A percentile compares a stretch with the other conserved stretches of the same genome.
phyloP scores from a whole-genome alignment of 2,329 filamentous ascomycete genomes.

The Sarocladium kiliense region DNA sequence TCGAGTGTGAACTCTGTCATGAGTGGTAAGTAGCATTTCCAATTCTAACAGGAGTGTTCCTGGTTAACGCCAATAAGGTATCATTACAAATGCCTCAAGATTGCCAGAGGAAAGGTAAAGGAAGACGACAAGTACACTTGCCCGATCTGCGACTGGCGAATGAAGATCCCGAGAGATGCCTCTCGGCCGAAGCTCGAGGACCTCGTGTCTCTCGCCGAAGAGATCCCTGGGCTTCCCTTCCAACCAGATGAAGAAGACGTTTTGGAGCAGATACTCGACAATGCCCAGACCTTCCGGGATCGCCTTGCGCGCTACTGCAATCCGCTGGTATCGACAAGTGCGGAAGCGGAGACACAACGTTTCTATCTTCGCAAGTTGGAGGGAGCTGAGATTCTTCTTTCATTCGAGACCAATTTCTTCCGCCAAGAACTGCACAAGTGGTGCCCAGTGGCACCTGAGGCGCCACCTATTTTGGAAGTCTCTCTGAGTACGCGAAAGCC shows the following conservation, averaged over 20 bases:
- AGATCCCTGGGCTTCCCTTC: slow-evolving; percentile 77
- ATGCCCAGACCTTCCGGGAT: slow-evolving; percentile 77
- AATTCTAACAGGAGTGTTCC: neutral
- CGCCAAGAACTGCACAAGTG: slow-evolving; percentile 92
- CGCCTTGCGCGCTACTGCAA: slow-evolving; percentile 80
- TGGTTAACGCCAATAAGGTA: slow-evolving; percentile 55
- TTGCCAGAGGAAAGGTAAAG: slow-evolving; percentile 94
- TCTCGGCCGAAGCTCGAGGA: slow-evolving; percentile 94
- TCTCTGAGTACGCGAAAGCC: slow-evolving; percentile 94
- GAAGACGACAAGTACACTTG: slow-evolving; percentile 98
- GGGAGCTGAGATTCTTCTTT: slow-evolving; percentile 86
- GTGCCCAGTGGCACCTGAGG: slow-evolving; percentile 80
- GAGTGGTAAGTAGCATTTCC: slow-evolving; percentile 67
- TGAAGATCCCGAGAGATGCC: slow-evolving; percentile 94
- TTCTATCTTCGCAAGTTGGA: slow-evolving; percentile 98
- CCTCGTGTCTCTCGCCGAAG: slow-evolving; percentile 75
- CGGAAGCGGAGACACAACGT: slow-evolving; percentile 82
- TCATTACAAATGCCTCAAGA: slow-evolving; percentile 96
- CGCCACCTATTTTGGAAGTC: slow-evolving; percentile 79
- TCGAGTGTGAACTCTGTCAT: slow-evolving; percentile 95
- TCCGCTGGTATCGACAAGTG: slow-evolving; percentile 71
- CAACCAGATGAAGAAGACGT: slow-evolving; percentile 93
- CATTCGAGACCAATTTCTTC: slow-evolving; percentile 96
- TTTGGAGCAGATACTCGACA: slow-evolving; percentile 78
- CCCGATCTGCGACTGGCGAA: slow-evolving; percentile 94